These are phyloP conservation scores for Macaranga tanarius DNA, from an alignment of 441 rosid genomes.

Conservation along the genomic window DNA sequence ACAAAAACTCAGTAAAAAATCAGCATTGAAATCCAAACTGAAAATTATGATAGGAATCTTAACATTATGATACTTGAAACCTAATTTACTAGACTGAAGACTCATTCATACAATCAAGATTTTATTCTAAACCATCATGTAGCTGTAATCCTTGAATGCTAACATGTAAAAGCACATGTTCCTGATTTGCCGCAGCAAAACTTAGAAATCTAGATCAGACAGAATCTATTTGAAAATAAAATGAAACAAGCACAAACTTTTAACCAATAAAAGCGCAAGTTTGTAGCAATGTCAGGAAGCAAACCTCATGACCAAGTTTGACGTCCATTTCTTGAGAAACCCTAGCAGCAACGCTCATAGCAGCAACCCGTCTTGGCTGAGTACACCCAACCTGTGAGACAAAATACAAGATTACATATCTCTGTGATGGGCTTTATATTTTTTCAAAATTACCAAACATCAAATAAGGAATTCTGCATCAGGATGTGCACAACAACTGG, in stretches of 20 bases:
- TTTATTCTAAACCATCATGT: not conserved
- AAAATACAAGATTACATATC: not conserved
- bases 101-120: not conserved
- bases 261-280: not conserved
- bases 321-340: conserved; percentile 99
- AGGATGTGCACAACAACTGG: not conserved
- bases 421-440: not conserved
- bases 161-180: not conserved
- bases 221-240: not conserved
- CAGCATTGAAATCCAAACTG: not conserved
- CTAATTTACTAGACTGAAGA: not conserved
- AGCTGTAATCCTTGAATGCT: not conserved
- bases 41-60: not conserved
- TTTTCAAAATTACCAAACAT: not conserved
- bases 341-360: conserved; percentile 98
- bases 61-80: no score
- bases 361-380: conserved; percentile 98
- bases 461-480: not conserved
- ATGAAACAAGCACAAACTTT: not conserved
- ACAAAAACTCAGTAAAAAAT: no score
- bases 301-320: conserved; percentile 90
- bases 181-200: not conserved
- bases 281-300: not conserved
- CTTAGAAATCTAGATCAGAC: not conserved
- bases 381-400: conserved; percentile 80